These are phyloP conservation scores for Knufia fluminis DNA, from an alignment of 2,329 filamentous ascomycete genomes.

Conservation along the genomic window DNA sequence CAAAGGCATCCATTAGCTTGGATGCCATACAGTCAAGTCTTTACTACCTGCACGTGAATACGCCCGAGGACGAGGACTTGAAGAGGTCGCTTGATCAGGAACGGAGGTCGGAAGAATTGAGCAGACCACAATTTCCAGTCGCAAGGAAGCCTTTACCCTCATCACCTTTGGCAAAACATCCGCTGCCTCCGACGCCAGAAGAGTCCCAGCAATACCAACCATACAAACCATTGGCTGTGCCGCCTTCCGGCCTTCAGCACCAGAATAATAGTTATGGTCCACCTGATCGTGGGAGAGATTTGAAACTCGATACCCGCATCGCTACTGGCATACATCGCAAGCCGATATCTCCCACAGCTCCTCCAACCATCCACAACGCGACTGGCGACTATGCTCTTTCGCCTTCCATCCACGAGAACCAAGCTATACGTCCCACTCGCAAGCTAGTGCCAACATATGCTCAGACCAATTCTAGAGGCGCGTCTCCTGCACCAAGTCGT, in stretches of 20 bases:
- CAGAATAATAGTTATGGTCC: neutral
- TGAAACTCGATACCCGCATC: neutral
- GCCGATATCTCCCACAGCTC: neutral
- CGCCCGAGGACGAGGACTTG: conserved; percentile 46
- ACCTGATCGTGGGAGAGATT: neutral
- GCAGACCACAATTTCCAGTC: conserved; percentile 11
- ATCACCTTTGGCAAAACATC: conserved; percentile 17
- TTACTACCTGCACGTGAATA: conserved; percentile 80
- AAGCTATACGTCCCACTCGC: neutral
- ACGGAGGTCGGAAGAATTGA: conserved; percentile 12
- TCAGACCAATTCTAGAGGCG: neutral
- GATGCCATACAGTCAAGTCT: conserved; percentile 80
- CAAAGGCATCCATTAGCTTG: conserved; percentile 71
- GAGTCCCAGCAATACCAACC: neutral
- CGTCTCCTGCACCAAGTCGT: neutral
- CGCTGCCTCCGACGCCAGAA: conserved; percentile 13
- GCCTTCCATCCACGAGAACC: neutral
- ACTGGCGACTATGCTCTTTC: conserved; percentile 5
- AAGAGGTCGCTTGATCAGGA: conserved; percentile 33
- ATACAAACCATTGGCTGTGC: neutral
- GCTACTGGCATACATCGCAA: neutral
- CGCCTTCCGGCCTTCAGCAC: neutral
- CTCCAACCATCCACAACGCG: neutral
- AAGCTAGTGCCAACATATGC: neutral
- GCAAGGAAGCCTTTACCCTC: conserved; percentile 22